Evolutionary conservation across 2,329 filamentous ascomycete species (phyloP).

Genomic region (Trichophyton schoenleinii): DNA sequence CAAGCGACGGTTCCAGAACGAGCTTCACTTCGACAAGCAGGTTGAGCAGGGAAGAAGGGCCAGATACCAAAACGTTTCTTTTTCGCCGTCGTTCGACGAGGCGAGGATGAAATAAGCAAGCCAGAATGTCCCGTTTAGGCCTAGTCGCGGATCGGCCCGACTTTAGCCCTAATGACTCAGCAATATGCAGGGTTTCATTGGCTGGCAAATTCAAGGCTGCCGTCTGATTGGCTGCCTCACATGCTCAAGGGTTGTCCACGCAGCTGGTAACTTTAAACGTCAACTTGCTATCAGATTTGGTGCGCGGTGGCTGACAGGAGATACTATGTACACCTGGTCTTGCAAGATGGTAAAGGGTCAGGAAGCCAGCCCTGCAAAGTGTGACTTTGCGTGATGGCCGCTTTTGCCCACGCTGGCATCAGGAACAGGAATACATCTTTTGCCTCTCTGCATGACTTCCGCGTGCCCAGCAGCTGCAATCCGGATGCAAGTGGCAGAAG

Average conservation of each 20-base stretch:
- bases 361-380: neutral
- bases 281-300: neutral
- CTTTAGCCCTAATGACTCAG: neutral
- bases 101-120: conserved; percentile 1
- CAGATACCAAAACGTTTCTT: neutral
- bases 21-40: neutral
- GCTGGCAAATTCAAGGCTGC: neutral
- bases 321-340: too few species aligned
- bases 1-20: neutral
- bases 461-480: neutral
- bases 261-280: conserved; percentile 4
- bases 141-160: conserved; percentile 2
- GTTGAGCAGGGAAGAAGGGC: neutral
- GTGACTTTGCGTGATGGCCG: neutral
- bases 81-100: neutral
- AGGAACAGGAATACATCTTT: neutral
- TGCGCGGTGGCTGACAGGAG: neutral
- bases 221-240: neutral
- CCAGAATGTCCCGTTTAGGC: neutral
- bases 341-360: neutral
- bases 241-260: neutral
- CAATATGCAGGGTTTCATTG: neutral
- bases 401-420: neutral
- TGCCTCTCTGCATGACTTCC: neutral
- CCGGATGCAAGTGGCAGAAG: neutral